Evolutionary conservation across 2,329 filamentous ascomycete genomes (phyloP).

Genomic region (Aspergillus arachidicola): DNA sequence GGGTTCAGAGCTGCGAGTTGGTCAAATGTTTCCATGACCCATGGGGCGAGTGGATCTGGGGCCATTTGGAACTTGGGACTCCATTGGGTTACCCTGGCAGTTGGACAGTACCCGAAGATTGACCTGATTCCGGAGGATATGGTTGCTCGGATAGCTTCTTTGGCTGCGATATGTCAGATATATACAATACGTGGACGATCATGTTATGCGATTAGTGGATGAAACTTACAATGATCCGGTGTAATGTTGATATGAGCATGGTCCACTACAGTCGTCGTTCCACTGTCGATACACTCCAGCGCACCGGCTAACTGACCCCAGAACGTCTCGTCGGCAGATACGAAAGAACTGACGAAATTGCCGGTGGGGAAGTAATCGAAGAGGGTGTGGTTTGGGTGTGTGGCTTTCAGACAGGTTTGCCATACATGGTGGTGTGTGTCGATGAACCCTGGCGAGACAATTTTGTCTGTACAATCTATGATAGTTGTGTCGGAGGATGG

Average conservation of each 20-base stretch:
- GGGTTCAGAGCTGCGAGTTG: constrained; percentile 19
- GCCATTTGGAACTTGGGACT: constrained; percentile 18
- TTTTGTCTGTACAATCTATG: constrained; percentile 44
- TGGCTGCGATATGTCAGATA: constrained; percentile 9
- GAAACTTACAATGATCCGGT: constrained; percentile 25
- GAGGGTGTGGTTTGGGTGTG: constrained; percentile 44
- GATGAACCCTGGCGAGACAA: constrained; percentile 38
- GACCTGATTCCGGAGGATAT: constrained; percentile 32
- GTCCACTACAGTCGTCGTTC: constrained; percentile 33
- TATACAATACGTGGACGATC: background rate
- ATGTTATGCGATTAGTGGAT: background rate
- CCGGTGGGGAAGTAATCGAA: constrained; percentile 40
- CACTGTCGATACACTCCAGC: constrained; percentile 26
- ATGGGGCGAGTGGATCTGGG: constrained; percentile 25
- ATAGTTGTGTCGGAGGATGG: constrained; percentile 23
- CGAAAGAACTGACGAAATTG: constrained; percentile 1
- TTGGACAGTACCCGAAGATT: constrained; percentile 30
- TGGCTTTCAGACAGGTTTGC: constrained; percentile 46
- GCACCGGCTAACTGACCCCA: constrained; percentile 41
- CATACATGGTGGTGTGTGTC: constrained; percentile 48
- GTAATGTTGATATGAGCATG: constrained; percentile 35
- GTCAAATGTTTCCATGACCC: constrained; percentile 26
- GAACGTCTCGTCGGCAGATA: constrained; percentile 47
- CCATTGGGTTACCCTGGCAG: constrained; percentile 26
- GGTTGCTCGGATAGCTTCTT: constrained; percentile 27